Base-by-base conservation (phyloP, 2,329 filamentous ascomycete species). In the Geosmithia flava region DNA sequence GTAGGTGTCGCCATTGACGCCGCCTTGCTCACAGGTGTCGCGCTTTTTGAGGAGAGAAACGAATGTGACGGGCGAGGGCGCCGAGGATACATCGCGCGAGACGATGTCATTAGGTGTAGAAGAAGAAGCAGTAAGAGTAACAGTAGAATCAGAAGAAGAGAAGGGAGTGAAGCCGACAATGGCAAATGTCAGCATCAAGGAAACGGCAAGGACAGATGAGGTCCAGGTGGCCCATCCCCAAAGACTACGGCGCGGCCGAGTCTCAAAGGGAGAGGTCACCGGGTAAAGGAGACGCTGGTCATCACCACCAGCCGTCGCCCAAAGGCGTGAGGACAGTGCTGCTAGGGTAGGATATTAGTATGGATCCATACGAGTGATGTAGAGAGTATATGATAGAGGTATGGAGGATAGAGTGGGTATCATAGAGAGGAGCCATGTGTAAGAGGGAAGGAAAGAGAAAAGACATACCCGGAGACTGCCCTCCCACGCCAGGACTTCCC, bases 211-310 rank as follows among this genome's bases (percentile, higher is more conserved):
- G 55, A 71, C 68, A 55, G 68, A 71, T 48, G 62, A 51, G 53
- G 63, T 55, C 68, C 68, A 71, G 53, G 57, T 55, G 50, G 61
- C 53, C 68, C 68, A 71, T 52, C 64, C 63, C 63, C 62, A 64
- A 51, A 61, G 56, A 57, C 58, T 57, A 52, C 56, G 55, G 52
- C 58, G 52, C 53, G 55, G 57, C 33, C 33, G 33, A 37, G 33
- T 37, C 33, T 11, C 10, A 56, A 57, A 53, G 49, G 56, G 57
- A 52, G 55, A 54, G 54, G 57, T 54, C 48, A 56, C 55, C 57
- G 55, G 52, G 55, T 51, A 53, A 56, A 58, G 59, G 61, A 60
- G 60, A 54, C 53, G 49, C 51, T 62, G 67, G 66, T 57, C 67
- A 59, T 66, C 63, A 68, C 65, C 65, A 61, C 65, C 67, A 63